Percentiles rank a stretch among this genome's conserved stretches.
Conservation (phyloP, 148 eudicot species). For the Amaranthus hypochondriacus region DNA sequence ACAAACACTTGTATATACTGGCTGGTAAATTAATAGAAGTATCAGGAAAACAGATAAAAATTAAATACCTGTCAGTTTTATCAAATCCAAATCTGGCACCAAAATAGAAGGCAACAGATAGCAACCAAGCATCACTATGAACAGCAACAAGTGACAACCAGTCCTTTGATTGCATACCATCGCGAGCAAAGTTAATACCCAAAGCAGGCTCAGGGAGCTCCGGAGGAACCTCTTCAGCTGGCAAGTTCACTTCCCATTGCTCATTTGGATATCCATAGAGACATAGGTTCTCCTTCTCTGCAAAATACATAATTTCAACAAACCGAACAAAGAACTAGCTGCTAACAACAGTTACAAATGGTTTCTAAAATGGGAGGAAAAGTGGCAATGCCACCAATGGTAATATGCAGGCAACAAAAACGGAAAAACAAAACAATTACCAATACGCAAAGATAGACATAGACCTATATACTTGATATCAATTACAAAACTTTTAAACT, state of each 20-base stretch:
- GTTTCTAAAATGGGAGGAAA: neutral
- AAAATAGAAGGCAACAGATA: conserved; percentile 67
- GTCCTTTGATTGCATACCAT: conserved; percentile 66
- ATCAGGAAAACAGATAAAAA: neutral
- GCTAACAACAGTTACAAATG: neutral
- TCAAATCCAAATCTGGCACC: conserved; percentile 74
- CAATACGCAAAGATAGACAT: neutral
- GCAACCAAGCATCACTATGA: conserved; percentile 76
- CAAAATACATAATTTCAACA: conserved; percentile 2
- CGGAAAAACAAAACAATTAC: neutral
- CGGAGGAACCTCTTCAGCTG: conserved; percentile 77
- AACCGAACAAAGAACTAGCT: neutral
- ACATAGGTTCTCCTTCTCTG: conserved; percentile 77
- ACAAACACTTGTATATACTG: neutral
- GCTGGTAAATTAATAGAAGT: neutral
- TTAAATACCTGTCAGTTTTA: conserved; percentile 49
- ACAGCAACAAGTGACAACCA: conserved; percentile 75
- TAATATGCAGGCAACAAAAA: neutral
- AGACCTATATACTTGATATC: neutral
- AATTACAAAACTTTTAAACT: neutral
- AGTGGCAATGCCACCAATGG: neutral
- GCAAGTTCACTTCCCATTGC: conserved; percentile 72
- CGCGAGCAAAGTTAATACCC: conserved; percentile 77
- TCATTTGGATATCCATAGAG: conserved; percentile 69
- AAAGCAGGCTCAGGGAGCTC: conserved; percentile 79